Evolutionary conservation across 2,329 filamentous ascomycete genomes (phyloP), one percentile per base, ranked within the genome.

Genomic region (Exophiala calicioides): DNA sequence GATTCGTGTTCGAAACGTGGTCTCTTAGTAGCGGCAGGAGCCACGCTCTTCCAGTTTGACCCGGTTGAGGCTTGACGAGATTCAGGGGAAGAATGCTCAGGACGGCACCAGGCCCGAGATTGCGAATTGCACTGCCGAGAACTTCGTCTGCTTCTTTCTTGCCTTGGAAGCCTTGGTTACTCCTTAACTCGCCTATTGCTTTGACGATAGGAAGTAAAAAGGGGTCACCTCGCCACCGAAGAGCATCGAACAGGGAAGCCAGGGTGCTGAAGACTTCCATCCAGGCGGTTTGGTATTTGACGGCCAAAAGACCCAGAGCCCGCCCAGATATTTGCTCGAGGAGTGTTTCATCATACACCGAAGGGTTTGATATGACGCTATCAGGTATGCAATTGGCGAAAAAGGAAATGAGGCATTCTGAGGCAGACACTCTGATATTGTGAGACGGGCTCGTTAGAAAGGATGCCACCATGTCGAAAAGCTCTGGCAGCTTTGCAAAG

Each of bases 71-170:
- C 62, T 85, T 86, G 31, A 81, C 76, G 8, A 98, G 79, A 65
- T 97, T 97, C 49, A 96, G 72, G 3, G 93, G 91, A 24, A 98
- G 76, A 16, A 94, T 83, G 1, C 81, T 77, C 21, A 98, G 78
- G 1, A 96, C 86, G 3, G 84, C 82, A 56, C 90, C 86, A 0
- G 93, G 89, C 0, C 93, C 93, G 83, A 96, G 93, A 6, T 89
- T 89, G 54, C 84, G 81, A 53, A 97, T 83, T 4, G 91, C 93
- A 62, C 87, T 87, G 12, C 89, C 88, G 37, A 98, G 81, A 7
- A 98, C 86, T 45, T 86, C 82, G 60, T 98, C 93, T 1, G 91
- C 91, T 64, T 97, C 87, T 67, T 95, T 95, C 73, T 97, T 98
- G 42, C 89, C 89, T 47, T 85, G 78, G 68, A 98, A 98, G 0